phyloP scores from a whole-genome alignment of 2,329 filamentous ascomycete genomes.

The Aspergillus novofumigatus region DNA sequence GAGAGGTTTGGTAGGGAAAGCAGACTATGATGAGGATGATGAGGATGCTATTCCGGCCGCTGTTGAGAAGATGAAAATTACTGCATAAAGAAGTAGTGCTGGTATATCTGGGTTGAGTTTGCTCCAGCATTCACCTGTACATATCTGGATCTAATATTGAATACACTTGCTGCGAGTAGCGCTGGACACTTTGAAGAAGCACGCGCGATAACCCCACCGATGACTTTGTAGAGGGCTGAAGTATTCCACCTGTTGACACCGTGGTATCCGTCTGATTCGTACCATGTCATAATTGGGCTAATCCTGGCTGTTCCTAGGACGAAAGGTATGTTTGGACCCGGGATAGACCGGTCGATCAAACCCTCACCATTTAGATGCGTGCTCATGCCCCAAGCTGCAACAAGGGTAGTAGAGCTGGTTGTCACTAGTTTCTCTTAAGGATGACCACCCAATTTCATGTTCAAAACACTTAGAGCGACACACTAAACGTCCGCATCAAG shows the following conservation, averaged over 20 bases:
- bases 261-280: neutral
- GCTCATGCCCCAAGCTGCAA: neutral
- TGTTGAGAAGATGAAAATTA: constrained; percentile 69
- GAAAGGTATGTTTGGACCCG: neutral
- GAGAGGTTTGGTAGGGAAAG: constrained; percentile 63
- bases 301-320: neutral
- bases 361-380: neutral
- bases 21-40: constrained; percentile 63
- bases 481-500: neutral
- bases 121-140: neutral
- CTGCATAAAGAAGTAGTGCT: constrained; percentile 39
- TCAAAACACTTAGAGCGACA: neutral
- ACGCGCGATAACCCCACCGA: neutral
- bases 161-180: neutral
- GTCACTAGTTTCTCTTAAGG: neutral
- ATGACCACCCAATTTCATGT: neutral
- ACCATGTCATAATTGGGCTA: neutral
- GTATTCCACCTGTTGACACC: neutral
- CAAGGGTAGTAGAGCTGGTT: neutral
- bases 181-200: neutral
- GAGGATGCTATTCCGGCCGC: constrained; percentile 56
- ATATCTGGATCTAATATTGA: neutral
- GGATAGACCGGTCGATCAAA: neutral
- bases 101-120: neutral
- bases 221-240: neutral